These are phyloP conservation scores for Pseudocercospora eumusae DNA, from an alignment of 2,329 filamentous ascomycete species.

Conservation along the genomic window DNA sequence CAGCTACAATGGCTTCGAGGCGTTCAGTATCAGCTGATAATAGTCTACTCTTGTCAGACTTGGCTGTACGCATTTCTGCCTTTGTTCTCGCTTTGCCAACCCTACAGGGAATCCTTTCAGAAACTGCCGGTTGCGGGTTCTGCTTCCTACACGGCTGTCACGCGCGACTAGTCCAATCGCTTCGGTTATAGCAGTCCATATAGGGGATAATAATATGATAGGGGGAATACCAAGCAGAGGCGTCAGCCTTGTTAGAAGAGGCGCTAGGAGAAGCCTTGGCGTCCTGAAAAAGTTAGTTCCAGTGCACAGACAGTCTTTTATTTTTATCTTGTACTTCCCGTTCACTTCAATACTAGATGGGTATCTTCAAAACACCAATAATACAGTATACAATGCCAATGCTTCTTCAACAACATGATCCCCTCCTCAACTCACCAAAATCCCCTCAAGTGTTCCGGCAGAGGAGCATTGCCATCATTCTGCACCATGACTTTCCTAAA, in stretches of 20 bases:
- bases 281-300: neutral
- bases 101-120: neutral
- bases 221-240: neutral
- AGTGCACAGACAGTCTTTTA: neutral
- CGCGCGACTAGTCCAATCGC: neutral
- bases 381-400: neutral
- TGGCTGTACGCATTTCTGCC: neutral
- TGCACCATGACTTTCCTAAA: neutral
- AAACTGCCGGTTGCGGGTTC: neutral
- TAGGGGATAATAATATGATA: too few relatives aligned
- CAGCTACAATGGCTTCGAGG: neutral
- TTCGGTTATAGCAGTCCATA: too few relatives aligned
- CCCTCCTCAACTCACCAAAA: neutral
- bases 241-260: slow-evolving; percentile 1
- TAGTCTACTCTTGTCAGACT: neutral
- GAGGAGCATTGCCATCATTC: neutral
- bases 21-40: slow-evolving; percentile 1
- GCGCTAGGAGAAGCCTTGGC: slow-evolving; percentile 1
- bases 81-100: neutral
- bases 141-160: neutral
- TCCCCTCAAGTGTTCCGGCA: neutral
- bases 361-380: neutral
- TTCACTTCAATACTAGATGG: neutral
- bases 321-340: neutral
- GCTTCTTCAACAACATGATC: neutral